phyloP scores from a whole-genome alignment of 768 basidiomycete genomes.

The Tricholoma matsutake region DNA sequence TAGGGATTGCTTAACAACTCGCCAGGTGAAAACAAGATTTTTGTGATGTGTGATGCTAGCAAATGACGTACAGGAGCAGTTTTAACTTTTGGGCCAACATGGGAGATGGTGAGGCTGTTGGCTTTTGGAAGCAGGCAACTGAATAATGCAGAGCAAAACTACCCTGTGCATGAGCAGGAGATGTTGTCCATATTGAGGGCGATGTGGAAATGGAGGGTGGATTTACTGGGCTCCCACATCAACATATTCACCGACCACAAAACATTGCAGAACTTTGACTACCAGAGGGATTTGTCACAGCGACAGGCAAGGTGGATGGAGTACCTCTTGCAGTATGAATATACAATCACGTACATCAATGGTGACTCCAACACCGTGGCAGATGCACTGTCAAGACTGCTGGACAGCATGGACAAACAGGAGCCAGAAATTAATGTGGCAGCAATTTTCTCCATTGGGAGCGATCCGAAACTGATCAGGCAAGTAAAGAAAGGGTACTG shows the following conservation, averaged over 20 bases:
- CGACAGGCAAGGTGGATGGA: conserved; percentile 30
- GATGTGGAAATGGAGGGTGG: conserved; percentile 17
- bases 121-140: too few relatives aligned
- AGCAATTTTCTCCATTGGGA: too few relatives aligned
- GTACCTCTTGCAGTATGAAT: too few relatives aligned
- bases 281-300: conserved; percentile 9
- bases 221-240: conserved; percentile 15
- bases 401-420: too few relatives aligned
- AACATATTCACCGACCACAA: conserved; percentile 32
- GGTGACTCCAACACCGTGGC: conserved; percentile 33
- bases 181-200: conserved; percentile 29
- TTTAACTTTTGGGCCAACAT: conserved; percentile 23
- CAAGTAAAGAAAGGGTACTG: too few relatives aligned
- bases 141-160: too few relatives aligned
- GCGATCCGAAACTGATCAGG: too few relatives aligned
- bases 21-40: conserved; percentile 19
- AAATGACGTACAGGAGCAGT: conserved; percentile 22
- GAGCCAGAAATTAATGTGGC: too few relatives aligned
- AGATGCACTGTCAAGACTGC: conserved; percentile 37
- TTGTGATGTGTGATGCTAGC: conserved; percentile 26
- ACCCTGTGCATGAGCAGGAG: too few relatives aligned
- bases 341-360: too few relatives aligned
- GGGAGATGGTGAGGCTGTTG: conserved; percentile 28
- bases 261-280: too few relatives aligned
- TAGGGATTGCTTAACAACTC: conserved; percentile 20